Base-by-base conservation (phyloP, 768 basidiomycete species). In the Calvatia gigantea region DNA sequence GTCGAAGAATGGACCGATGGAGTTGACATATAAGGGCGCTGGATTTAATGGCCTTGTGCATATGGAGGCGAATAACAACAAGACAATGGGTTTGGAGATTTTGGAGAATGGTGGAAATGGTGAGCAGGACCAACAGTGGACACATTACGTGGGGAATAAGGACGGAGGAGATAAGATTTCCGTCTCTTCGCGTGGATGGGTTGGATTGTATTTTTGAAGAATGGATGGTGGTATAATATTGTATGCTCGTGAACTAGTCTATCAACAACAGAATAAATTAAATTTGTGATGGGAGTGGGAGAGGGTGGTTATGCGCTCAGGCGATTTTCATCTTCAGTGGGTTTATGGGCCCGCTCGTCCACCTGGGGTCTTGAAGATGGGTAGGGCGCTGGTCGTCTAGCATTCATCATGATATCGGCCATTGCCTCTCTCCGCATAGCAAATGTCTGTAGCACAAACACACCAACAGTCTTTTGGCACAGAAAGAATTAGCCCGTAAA, bases 11-110 rank as follows among this genome's bases (percentile, higher is more conserved):
- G 83, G 74, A 5, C 80, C 84, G 51, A 64, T 84, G 64, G 80
- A 83, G 67, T 67, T 86, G 45, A 81, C 74, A 2, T 85, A 85
- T 65, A 70, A 70, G 54, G 68, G 81, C 28, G 72, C 82, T 11
- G 70, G 74, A 43, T 82, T 77, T 67, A 75, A 67, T 59, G 84
- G 83, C 5, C 72, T 70, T 39, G 66, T 83, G 44, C 65, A 75
- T 28, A 55, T 85, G 29, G 58, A 69, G 4, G 73, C 81, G 23
- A 74, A 68, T 44, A 21, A 41, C 25, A 17, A 29, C 5, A 79
- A 77, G 4, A 76, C 60, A 55, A 70, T 69, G 23, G 63, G 71
- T 6, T 70, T 67, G 21, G 72, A 72, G 8, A 56, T 67, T 7
- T 58, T 60, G 35, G 44, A 35, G 14, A 32, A 61, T 49, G 58